These are phyloP conservation scores for Fusarium agapanthi DNA, from an alignment of 2,329 filamentous ascomycete species.

Conservation along the genomic window DNA sequence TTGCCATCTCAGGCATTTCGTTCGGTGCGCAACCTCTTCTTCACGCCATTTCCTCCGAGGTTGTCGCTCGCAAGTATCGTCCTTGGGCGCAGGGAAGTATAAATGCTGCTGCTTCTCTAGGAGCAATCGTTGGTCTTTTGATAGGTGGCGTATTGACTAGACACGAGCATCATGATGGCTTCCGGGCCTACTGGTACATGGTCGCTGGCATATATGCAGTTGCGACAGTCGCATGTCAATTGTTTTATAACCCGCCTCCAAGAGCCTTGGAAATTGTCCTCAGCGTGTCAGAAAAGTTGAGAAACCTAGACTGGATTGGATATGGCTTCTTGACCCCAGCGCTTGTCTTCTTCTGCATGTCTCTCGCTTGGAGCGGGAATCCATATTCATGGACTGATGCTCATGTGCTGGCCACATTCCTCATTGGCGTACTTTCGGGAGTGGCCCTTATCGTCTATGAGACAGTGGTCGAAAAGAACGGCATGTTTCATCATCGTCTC, in stretches of 20 bases:
- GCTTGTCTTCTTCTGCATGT: neutral
- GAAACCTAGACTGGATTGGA: neutral
- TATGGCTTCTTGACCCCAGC: neutral
- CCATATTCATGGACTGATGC: neutral
- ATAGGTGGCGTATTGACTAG: neutral
- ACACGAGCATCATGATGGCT: neutral
- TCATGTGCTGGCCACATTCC: neutral
- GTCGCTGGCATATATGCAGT: neutral
- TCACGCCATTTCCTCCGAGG: neutral
- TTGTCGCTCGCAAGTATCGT: neutral
- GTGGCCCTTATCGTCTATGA: neutral
- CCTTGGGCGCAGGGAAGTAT: neutral
- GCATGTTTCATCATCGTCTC: conserved; percentile 1
- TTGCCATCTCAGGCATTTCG: neutral
- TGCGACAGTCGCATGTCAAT: neutral
- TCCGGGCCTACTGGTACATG: neutral
- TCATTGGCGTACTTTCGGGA: neutral
- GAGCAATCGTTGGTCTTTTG: neutral
- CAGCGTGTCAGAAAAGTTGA: neutral
- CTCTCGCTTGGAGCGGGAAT: neutral
- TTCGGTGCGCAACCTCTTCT: neutral
- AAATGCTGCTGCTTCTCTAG: neutral
- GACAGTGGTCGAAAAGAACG: neutral
- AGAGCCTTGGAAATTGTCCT: neutral
- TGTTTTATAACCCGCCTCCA: neutral